Base-by-base conservation (phyloP, 148 eudicot genomes). In the Chenopodium berlandieri region DNA sequence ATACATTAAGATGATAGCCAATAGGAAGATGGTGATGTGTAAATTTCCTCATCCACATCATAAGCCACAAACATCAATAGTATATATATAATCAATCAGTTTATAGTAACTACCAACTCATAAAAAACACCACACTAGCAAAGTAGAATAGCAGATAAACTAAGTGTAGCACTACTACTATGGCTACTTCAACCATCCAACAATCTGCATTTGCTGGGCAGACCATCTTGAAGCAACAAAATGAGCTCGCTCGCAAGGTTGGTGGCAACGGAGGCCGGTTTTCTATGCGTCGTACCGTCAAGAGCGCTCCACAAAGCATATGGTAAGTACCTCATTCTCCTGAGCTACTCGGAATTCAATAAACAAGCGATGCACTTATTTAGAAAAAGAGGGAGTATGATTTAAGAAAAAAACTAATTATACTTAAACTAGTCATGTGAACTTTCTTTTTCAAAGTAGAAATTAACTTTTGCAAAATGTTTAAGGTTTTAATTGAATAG, bases 211-310 rank as follows among this genome's bases (percentile, higher is more conserved):
- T 91, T 84, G 89, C 83, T 54, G 91, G 93, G 10, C 88, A 89
- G 84, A 78, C 90, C 64, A 77, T 84, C 25, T 63, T 88, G 85
- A 91, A 88, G 83, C 79, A 88, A 4, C 88, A 86, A 68, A 89
- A 82, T 82, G 86, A 89, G 85, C 87, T 89, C 63, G 80, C 54
- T 31, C 82, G 89, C 64, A 89, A 86, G 80, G 88, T 88, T 60
- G 90, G 91, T 68, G 85, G 84, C 70, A 83, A 84, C 63, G 88
- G 82, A 44, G 87, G 89, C 80, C 90, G 90, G 46, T 56, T 87
- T 76, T 75, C 86, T 83, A 90, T 90, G 93, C 88, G 93, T 44
- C 89, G 93, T 47, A 91, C 93, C 19, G 86, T 89, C 78, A 91
- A 82, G 76, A 91, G 89, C 67, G 90, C 87, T 69, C 93, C 93